Evolutionary conservation across 2,329 filamentous ascomycete genomes (phyloP).

Genomic region (Aureobasidium subglaciale): DNA sequence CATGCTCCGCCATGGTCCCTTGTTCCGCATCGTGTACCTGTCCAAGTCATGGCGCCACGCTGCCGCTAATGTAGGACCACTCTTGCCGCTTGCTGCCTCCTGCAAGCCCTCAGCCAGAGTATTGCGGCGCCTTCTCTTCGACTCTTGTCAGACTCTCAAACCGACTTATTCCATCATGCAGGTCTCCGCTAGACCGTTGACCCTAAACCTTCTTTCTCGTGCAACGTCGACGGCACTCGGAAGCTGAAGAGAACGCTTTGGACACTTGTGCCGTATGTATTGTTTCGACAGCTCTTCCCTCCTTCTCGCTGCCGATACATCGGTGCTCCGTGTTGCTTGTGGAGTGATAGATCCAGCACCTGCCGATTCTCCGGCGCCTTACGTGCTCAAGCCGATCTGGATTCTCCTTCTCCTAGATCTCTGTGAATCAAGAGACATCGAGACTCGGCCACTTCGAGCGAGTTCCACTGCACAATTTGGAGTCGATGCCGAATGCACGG

Average conservation of each 20-base stretch:
- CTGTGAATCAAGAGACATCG: neutral
- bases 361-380: neutral
- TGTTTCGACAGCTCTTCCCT: neutral
- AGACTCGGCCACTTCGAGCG: slow-evolving; percentile 1
- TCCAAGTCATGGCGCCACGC: slow-evolving; percentile 1
- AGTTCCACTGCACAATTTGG: neutral
- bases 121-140: neutral
- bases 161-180: slow-evolving; percentile 13
- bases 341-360: neutral
- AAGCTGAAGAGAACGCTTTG: neutral
- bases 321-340: neutral
- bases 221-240: neutral
- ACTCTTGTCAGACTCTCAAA: slow-evolving; percentile 6
- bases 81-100: neutral
- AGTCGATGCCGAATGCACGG: slow-evolving; percentile 5
- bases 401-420: neutral
- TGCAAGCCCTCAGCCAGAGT: slow-evolving; percentile 5
- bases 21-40: slow-evolving; percentile 4
- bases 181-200: slow-evolving; percentile 10
- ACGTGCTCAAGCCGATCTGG: neutral
- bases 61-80: slow-evolving; percentile 6
- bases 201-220: slow-evolving; percentile 10
- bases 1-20: slow-evolving; percentile 6
- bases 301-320: neutral
- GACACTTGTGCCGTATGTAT: neutral